A percentile compares a stretch with the other conserved stretches of the same genome.
These are phyloP conservation scores for Fraxinus albicans DNA, from an alignment of 305 asterid genomes.

Conservation along the genomic window DNA sequence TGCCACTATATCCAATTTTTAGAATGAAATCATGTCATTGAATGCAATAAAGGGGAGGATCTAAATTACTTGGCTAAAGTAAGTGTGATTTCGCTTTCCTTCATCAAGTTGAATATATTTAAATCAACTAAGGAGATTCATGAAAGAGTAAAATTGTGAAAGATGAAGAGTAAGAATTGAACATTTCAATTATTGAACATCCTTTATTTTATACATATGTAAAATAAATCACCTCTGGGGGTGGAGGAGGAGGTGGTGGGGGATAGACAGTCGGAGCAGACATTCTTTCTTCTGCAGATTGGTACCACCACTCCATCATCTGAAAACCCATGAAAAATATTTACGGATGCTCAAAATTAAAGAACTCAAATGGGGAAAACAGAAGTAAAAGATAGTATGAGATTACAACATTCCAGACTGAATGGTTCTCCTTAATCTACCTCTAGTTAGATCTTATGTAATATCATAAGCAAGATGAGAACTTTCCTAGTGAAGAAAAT, in stretches of 20 bases:
- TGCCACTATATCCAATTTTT: neutral
- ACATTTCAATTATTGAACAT: neutral
- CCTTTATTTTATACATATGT: neutral
- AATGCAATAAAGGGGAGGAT: neutral
- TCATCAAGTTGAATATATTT: neutral
- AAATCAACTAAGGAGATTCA: neutral
- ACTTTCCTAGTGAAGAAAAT: neutral
- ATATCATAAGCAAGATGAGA: neutral
- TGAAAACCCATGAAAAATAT: slow-evolving; percentile 18
- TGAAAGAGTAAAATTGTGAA: neutral
- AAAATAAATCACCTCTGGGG: slow-evolving; percentile 63
- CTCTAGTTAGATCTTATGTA: neutral
- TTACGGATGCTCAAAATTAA: neutral
- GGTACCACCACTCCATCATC: slow-evolving; percentile 99
- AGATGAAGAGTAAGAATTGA: neutral
- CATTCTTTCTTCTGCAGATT: slow-evolving; percentile 98
- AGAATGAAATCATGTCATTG: neutral
- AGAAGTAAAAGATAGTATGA: slow-evolving; percentile 8
- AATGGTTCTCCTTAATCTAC: neutral
- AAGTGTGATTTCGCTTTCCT: neutral
- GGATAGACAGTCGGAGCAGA: slow-evolving; percentile 99
- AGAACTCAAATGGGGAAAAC: neutral
- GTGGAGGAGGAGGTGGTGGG: slow-evolving; percentile 97
- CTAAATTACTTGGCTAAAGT: neutral
- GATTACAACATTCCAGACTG: neutral